These are phyloP conservation scores for Hyaloscypha variabilis DNA, from an alignment of 495 filamentous ascomycete species.

Conservation along the genomic window DNA sequence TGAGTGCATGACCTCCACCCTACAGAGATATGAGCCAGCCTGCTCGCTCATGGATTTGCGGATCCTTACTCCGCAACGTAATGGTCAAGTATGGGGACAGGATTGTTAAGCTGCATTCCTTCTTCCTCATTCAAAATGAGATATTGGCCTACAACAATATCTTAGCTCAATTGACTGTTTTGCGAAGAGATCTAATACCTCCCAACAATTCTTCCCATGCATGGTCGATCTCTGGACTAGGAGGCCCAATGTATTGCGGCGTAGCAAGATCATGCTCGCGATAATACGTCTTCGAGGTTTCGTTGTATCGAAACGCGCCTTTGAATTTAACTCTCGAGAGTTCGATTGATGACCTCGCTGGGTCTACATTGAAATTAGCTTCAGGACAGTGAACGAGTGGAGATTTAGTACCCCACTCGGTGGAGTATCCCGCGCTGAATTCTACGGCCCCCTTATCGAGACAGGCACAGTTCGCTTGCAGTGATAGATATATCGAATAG, in stretches of 20 bases:
- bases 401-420: slow-evolving; percentile 12
- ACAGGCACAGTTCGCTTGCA: neutral
- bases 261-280: slow-evolving; percentile 15
- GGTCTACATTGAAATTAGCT: slow-evolving; percentile 6
- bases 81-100: slow-evolving; percentile 8
- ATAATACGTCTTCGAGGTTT: slow-evolving; percentile 12
- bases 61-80: slow-evolving; percentile 22
- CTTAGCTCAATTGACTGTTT: neutral
- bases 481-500: slow-evolving; percentile 8
- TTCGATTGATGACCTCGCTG: slow-evolving; percentile 9
- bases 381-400: neutral
- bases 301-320: slow-evolving; percentile 25
- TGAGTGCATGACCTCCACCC: slow-evolving; percentile 31
- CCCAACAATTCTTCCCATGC: slow-evolving; percentile 26
- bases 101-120: slow-evolving; percentile 24
- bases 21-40: neutral
- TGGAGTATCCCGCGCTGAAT: slow-evolving; percentile 6
- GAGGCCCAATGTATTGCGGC: slow-evolving; percentile 24
- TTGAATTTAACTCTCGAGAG: slow-evolving; percentile 13
- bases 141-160: slow-evolving; percentile 24
- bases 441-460: neutral
- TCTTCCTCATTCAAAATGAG: slow-evolving; percentile 22
- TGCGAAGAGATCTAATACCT: neutral
- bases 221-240: slow-evolving; percentile 21
- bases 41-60: neutral